Base-by-base conservation (phyloP, 2,329 filamentous ascomycete genomes). In the Helicocarpus griseus region DNA sequence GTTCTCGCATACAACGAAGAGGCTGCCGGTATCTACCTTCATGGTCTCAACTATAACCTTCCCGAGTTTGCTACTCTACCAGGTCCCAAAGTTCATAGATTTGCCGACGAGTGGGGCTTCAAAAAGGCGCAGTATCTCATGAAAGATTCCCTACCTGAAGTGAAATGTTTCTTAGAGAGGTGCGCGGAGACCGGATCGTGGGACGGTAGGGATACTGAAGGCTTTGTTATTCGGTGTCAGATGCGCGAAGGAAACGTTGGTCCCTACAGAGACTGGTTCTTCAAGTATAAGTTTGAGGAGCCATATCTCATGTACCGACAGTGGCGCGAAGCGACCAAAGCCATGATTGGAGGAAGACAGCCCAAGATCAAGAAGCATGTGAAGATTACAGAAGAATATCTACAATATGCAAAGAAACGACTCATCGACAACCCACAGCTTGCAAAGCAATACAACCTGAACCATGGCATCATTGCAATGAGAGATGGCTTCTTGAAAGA, bases 251-350 rank as follows among this genome's bases (percentile, higher is more conserved):
- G 74, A 0, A 71, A 69, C 1, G 65, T 67, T 13, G 68, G 67
- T 1, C 78, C 80, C 0, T 93, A 83, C 66, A 73, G 80, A n/a
- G 90, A 98, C 67, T 98, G 93, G 93, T 98, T 98, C 71, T 98
- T 98, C 83, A 98, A 98, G 71, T 98, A 90, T 80, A 98, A 98
- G 73, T 98, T 98, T 54, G 93, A 98, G 64, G 93, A 98, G 71
- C 93, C 93, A 0, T 98, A 98, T 65, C 74, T 98, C 54, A 94
- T 98, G 89, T 98, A 97, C 71, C 83, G 93, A 22, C 93, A 98
- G 72, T 98, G 93, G 93, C 84, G 93, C 56, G 93, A 98, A 72
- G 95, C 87, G 65, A 98, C 93, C 39, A 97, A 95, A 68, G 80
- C 87, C 4, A 70, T 97, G 52, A 96, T 98, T 58, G 64, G 77